phyloP scores from a whole-genome alignment of 2,329 filamentous ascomycete genomes.

The Xylaria multiplex region DNA sequence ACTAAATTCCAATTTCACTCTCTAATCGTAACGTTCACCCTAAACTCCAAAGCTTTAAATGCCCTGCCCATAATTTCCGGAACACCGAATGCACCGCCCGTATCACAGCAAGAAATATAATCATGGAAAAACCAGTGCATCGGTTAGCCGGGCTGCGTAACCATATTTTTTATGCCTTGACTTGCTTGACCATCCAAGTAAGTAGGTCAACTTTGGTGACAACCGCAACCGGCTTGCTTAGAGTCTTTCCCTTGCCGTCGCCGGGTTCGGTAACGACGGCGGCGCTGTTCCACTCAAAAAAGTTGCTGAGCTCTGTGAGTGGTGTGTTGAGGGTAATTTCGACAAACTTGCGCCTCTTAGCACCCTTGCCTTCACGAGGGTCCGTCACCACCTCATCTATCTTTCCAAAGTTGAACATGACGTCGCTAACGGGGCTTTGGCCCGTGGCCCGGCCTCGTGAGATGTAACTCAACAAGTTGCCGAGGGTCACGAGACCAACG shows the following conservation, averaged over 20 bases:
- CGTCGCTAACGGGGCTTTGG: conserved; percentile 78
- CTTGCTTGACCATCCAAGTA: conserved; percentile 84
- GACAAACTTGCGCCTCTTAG: conserved; percentile 77
- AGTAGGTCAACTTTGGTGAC: conserved; percentile 97
- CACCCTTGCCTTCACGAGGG: conserved; percentile 62
- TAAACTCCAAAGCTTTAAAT: conserved; percentile 26
- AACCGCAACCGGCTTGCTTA: conserved; percentile 83
- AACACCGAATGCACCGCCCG: conserved; percentile 17
- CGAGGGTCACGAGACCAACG: conserved; percentile 91
- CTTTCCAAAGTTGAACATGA: conserved; percentile 96
- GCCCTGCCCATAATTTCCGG: conserved; percentile 11
- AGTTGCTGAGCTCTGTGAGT: conserved; percentile 83
- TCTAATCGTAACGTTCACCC: conserved; percentile 17
- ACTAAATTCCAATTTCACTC: conserved; percentile 9
- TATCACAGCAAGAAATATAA: conserved; percentile 7
- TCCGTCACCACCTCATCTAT: conserved; percentile 93
- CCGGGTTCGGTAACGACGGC: conserved; percentile 88
- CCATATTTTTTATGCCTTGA: conserved; percentile 49
- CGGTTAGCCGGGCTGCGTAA: background rate
- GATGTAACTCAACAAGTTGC: conserved; percentile 92
- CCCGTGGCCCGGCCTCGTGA: conserved; percentile 81
- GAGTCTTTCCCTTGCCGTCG: conserved; percentile 59
- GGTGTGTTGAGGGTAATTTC: conserved; percentile 94
- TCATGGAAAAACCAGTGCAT: background rate
- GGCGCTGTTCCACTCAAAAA: conserved; percentile 98